These are phyloP conservation scores for Chondrus crispus DNA, from an alignment of 23 red algal genomes.

Conservation along the genomic window DNA sequence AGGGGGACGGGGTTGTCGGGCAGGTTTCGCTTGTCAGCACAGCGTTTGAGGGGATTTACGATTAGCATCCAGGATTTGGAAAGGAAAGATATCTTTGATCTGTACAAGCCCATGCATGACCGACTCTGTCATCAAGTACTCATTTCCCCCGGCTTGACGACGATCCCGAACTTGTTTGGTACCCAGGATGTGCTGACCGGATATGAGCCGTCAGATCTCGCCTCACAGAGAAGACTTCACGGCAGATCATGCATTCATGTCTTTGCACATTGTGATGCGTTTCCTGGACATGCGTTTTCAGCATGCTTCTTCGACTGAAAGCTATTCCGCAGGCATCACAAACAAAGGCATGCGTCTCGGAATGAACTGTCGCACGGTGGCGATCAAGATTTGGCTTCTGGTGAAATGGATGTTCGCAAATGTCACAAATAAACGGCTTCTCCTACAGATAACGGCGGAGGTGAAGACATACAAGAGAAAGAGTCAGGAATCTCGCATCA, in stretches of 20 bases:
- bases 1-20: too few species aligned
- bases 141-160: too few species aligned
- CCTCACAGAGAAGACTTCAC: not conserved
- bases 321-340: slow-evolving; percentile 52
- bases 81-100: too few species aligned
- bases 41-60: too few species aligned
- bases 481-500: too few species aligned
- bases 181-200: not conserved
- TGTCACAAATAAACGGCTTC: slow-evolving; percentile 57
- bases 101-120: too few species aligned
- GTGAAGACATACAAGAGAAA: not conserved
- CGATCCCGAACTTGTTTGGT: not conserved
- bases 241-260: slow-evolving; percentile 38
- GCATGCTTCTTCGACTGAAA: slow-evolving; percentile 50
- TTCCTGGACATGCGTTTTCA: slow-evolving; percentile 28
- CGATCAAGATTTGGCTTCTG: slow-evolving; percentile 68
- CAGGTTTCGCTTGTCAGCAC: too few species aligned
- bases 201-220: slow-evolving; percentile 30
- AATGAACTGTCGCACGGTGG: slow-evolving; percentile 64
- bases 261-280: slow-evolving; percentile 3
- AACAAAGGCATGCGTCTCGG: slow-evolving; percentile 35
- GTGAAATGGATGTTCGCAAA: slow-evolving; percentile 60
- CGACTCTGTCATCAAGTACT: too few species aligned
- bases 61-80: too few species aligned
- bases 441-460: slow-evolving; percentile 11